These are phyloP conservation scores for Geranium brycei DNA, from an alignment of 345 rosid species.

Conservation along the genomic window DNA sequence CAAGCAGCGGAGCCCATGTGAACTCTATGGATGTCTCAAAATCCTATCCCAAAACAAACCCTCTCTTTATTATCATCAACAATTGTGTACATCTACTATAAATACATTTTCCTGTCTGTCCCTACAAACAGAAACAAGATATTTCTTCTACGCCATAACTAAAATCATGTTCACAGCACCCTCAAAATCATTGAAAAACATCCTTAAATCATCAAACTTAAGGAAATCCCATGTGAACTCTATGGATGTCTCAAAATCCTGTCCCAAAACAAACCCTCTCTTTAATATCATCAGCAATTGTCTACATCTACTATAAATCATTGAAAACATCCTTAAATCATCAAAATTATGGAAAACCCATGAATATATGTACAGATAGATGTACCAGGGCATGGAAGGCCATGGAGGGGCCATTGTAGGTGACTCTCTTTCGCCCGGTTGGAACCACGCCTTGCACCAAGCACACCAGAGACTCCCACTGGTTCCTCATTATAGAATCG, in stretches of 20 bases:
- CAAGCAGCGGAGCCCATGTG: constrained; percentile 89
- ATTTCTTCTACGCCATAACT: too few relatives aligned
- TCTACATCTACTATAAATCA: too few relatives aligned
- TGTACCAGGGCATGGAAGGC: constrained; percentile 73
- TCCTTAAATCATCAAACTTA: too few relatives aligned
- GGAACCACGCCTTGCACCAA: constrained; percentile 82
- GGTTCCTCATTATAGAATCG: constrained; percentile 95
- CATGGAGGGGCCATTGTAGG: constrained; percentile 74
- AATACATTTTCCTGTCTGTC: too few relatives aligned
- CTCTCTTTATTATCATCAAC: too few relatives aligned
- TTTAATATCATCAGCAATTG: too few relatives aligned
- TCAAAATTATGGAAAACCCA: neutral
- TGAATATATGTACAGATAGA: neutral
- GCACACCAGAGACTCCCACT: constrained; percentile 94
- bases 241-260: too few relatives aligned
- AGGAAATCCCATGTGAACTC: too few relatives aligned
- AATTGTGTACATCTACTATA: too few relatives aligned
- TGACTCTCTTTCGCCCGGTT: constrained; percentile 45
- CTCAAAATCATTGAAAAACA: too few relatives aligned
- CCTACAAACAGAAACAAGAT: too few relatives aligned
- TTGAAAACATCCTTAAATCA: neutral
- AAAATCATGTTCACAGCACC: too few relatives aligned
- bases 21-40: constrained; percentile 71
- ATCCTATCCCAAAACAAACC: constrained; percentile 28
- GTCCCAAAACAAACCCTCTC: neutral